Percentiles rank a stretch among this genome's conserved stretches.
These are phyloP conservation scores for Lepidium africanum DNA, from an alignment of 345 rosid genomes.

Conservation along the genomic window DNA sequence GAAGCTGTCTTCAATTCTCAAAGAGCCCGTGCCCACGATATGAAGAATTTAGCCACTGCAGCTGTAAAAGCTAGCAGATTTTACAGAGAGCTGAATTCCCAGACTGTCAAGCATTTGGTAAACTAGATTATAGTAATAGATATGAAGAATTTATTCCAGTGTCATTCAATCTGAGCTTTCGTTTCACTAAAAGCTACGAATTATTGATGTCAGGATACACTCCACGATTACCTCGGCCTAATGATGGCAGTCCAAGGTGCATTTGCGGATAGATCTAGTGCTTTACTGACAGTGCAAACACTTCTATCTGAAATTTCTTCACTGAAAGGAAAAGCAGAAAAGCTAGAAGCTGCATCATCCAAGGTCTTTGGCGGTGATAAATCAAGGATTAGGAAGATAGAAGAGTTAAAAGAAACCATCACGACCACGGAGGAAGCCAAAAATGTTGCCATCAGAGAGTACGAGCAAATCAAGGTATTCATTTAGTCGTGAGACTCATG, in stretches of 20 bases:
- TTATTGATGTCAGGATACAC: conserved; percentile 52
- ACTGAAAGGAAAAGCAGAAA: conserved; percentile 64
- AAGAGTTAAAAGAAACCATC: conserved; percentile 82
- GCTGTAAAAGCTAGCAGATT: conserved; percentile 96
- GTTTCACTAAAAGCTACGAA: background rate
- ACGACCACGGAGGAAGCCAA: conserved; percentile 81
- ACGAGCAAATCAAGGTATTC: conserved; percentile 83
- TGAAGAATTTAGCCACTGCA: conserved; percentile 88
- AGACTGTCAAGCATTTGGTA: conserved; percentile 96
- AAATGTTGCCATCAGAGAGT: conserved; percentile 73
- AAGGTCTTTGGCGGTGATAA: conserved; percentile 97
- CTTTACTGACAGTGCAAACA: conserved; percentile 86
- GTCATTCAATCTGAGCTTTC: background rate
- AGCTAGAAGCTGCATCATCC: conserved; percentile 89
- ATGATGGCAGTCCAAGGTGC: conserved; percentile 89
- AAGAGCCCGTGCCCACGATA: conserved; percentile 68
- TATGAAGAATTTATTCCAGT: background rate
- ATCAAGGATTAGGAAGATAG: conserved; percentile 78
- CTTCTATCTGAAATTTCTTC: conserved; percentile 76
- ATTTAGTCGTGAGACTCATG: background rate
- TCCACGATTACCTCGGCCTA: conserved; percentile 86
- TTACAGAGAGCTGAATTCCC: conserved; percentile 78
- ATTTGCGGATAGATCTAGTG: conserved; percentile 80
- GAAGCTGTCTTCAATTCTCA: conserved; percentile 73
- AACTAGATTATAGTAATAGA: background rate